Conservation (phyloP, 768 basidiomycete species). For the Agrocybe praecox region DNA sequence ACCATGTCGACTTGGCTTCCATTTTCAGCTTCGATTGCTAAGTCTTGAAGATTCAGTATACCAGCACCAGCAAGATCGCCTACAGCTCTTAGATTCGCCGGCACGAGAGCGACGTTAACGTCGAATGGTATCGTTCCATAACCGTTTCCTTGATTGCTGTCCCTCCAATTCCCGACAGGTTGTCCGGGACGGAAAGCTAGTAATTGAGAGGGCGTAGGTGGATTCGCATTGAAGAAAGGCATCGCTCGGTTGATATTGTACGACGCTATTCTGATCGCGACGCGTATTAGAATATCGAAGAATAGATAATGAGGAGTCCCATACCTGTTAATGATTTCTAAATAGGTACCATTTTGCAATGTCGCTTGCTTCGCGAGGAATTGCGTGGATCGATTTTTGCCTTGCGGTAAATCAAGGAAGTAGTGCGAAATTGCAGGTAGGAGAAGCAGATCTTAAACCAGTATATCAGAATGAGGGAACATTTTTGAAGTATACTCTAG, state of each 20-base stretch:
- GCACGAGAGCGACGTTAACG: slow-evolving; percentile 43
- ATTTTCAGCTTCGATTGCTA: slow-evolving; percentile 10
- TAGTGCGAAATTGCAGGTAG: slow-evolving; percentile 44
- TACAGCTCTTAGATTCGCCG: slow-evolving; percentile 41
- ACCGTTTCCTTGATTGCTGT: slow-evolving; percentile 42
- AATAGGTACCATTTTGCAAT: slow-evolving; percentile 42
- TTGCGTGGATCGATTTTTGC: slow-evolving; percentile 29
- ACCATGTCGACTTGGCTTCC: slow-evolving; percentile 10
- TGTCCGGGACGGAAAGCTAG: slow-evolving; percentile 39
- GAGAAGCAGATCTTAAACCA: slow-evolving; percentile 34
- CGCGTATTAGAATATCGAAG: background rate
- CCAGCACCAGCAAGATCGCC: slow-evolving; percentile 28
- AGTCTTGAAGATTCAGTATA: slow-evolving; percentile 17
- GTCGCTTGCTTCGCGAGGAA: slow-evolving; percentile 37
- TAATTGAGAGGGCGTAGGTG: slow-evolving; percentile 29
- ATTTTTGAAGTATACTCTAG: background rate
- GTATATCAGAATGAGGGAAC: background rate
- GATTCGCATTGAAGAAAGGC: slow-evolving; percentile 34
- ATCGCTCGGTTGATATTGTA: slow-evolving; percentile 40
- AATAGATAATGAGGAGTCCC: background rate
- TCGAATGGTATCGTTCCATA: slow-evolving; percentile 47
- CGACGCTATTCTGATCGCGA: slow-evolving; percentile 30
- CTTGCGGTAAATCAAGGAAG: slow-evolving; percentile 45
- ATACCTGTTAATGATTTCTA: slow-evolving; percentile 36
- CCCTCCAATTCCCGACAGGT: slow-evolving; percentile 48